Percentiles rank a stretch among this genome's conserved stretches.
Conservation (phyloP, 768 basidiomycete species). For the Tricholoma sp. region DNA sequence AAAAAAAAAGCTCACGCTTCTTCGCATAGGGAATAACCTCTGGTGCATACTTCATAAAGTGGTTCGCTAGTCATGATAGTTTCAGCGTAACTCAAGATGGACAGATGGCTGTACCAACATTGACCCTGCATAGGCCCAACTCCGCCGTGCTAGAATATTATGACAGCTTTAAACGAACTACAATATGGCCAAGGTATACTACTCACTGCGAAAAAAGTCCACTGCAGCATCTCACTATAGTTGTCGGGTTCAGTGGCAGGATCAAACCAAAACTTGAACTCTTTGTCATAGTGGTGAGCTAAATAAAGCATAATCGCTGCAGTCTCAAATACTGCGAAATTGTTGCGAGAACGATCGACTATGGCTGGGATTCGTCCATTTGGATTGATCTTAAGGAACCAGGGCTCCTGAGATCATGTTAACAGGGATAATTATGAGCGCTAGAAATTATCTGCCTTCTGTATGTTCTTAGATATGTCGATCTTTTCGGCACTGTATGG, state of each 20-base stretch:
- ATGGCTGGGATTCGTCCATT: constrained; percentile 70
- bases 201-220: constrained; percentile 78
- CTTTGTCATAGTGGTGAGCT: constrained; percentile 72
- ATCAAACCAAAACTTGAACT: constrained; percentile 67
- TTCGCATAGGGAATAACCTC: constrained; percentile 68
- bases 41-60: constrained; percentile 59
- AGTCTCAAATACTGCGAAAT: constrained; percentile 71
- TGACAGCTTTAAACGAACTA: neutral
- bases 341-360: constrained; percentile 52
- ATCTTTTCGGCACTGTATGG: neutral
- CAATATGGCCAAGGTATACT: neutral
- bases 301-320: constrained; percentile 82
- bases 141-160: constrained; percentile 62
- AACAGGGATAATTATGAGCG: neutral
- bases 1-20: constrained; percentile 37
- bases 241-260: constrained; percentile 45
- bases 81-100: neutral
- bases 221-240: constrained; percentile 72
- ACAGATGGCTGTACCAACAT: constrained; percentile 15
- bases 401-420: constrained; percentile 38
- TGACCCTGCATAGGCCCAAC: constrained; percentile 87
- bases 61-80: constrained; percentile 39
- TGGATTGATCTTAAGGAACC: constrained; percentile 72
- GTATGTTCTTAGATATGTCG: neutral
- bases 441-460: neutral